Percentiles rank a stretch among this genome's conserved stretches.
phyloP scores from a whole-genome alignment of 2,329 filamentous ascomycete genomes.

The Paecilomyces niveus region DNA sequence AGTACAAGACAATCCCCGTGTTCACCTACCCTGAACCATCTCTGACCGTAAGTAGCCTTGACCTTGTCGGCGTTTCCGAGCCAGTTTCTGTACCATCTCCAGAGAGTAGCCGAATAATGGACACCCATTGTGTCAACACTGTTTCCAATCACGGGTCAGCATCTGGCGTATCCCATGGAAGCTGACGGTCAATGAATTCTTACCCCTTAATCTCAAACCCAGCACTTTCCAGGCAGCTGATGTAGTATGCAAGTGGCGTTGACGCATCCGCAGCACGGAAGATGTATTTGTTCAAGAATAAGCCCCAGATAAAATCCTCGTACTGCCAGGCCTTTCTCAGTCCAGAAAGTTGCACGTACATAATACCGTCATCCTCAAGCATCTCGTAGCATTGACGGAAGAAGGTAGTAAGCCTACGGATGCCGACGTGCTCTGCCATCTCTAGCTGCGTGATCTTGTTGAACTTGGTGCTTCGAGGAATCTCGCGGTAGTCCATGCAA shows the following conservation, averaged over 20 bases:
- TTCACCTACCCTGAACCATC: slow-evolving; percentile 85
- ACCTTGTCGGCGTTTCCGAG: slow-evolving; percentile 89
- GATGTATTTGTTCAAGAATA: slow-evolving; percentile 99
- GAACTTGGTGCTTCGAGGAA: slow-evolving; percentile 73
- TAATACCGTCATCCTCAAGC: slow-evolving; percentile 91
- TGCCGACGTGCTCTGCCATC: slow-evolving; percentile 98
- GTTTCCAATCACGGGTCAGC: not conserved
- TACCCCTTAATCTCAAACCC: slow-evolving; percentile 78
- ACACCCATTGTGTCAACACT: slow-evolving; percentile 85
- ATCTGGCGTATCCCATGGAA: not conserved
- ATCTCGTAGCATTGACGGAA: slow-evolving; percentile 84
- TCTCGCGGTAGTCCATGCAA: slow-evolving; percentile 96
- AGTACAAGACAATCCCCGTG: slow-evolving; percentile 1
- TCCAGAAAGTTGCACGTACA: slow-evolving; percentile 93
- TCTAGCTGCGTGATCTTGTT: slow-evolving; percentile 96
- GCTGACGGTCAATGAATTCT: not conserved
- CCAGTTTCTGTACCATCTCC: slow-evolving; percentile 99
- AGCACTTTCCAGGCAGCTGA: slow-evolving; percentile 75
- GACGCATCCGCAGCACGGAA: slow-evolving; percentile 96
- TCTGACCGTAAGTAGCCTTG: slow-evolving; percentile 84
- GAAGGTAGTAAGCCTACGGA: slow-evolving; percentile 77
- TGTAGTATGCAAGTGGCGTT: slow-evolving; percentile 80
- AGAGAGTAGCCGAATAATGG: slow-evolving; percentile 93
- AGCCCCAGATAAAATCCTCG: slow-evolving; percentile 93
- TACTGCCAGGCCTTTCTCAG: slow-evolving; percentile 95